Evolutionary conservation across 305 asterid species (phyloP), one percentile per base, ranked within the genome.

Genomic region (Petunia hybrid): DNA sequence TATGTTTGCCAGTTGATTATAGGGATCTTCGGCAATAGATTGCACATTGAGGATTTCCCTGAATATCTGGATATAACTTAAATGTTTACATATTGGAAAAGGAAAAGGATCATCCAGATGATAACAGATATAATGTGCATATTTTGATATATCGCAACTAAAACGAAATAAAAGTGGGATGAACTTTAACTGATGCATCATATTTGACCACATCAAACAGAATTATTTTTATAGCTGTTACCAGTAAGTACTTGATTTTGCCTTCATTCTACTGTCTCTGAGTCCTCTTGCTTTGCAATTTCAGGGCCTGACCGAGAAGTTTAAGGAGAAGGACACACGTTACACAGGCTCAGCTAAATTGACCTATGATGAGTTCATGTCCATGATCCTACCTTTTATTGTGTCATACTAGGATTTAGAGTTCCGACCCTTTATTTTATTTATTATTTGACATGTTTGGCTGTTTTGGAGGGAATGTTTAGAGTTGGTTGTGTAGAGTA

Each of bases 241-340:
- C 12, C 46, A 36, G 12, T 35, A 4, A 71, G 8, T 36, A 68
- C 57, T 48, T 9, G 8, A 8, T 22, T 51, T 51, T 74, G 14
- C 38, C 36, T 74, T 53, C 5, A 51, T 51, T 2, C 6, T 48
- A 6, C 43, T 6, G 36, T 35, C 35, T 73, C 8, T 51, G 45
- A 51, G 5, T 48, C 12, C 59, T 45, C 0, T 53, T 67, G 6
- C 2, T 57, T 71, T 75, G 16, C 36, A 5, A 59, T 76, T 86
- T 71, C 90, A 94, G 98, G 98, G 98, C 56, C 83, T 94, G 88
- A 93, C 97, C 0, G 98, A 94, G 59, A 93, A 93, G 78, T 93
- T 94, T 89, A 92, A 94, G 92, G 97, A 91, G 93, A 91, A 91
- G 88, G 97, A 93, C 86, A 77, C 87, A 4, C 87, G 83, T 3